Evolutionary conservation across 176 grass and related monocot species (phyloP).

Genomic region (Hyparrhenia diplandra): DNA sequence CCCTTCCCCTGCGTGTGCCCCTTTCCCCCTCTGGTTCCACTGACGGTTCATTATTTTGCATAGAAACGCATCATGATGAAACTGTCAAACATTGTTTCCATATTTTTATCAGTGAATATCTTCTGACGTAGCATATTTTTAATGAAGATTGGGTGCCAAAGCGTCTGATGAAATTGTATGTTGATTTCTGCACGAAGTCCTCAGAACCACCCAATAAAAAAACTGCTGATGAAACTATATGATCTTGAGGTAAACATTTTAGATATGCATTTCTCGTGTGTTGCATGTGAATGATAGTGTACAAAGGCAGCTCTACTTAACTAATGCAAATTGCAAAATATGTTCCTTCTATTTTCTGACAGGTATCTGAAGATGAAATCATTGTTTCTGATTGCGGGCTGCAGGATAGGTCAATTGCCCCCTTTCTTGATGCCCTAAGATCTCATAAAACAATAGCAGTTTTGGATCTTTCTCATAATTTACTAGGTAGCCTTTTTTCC

Average conservation of each 20-base stretch:
- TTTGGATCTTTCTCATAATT: constrained; percentile 94
- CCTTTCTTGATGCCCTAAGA: constrained; percentile 80
- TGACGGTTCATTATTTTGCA: not conserved
- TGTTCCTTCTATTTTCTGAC: constrained; percentile 28
- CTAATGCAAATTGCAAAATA: constrained; percentile 29
- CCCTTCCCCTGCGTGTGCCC: not conserved
- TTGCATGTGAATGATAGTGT: constrained; percentile 11
- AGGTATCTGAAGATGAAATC: constrained; percentile 98
- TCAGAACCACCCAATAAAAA: constrained; percentile 70
- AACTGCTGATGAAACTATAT: constrained; percentile 78
- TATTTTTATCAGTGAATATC: not conserved
- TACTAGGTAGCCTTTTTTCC: constrained; percentile 62
- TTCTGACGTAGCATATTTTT: constrained; percentile 26
- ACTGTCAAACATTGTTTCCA: not conserved
- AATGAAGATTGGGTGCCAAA: constrained; percentile 86
- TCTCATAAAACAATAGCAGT: constrained; percentile 86
- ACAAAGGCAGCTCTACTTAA: constrained; percentile 22
- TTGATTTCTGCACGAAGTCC: constrained; percentile 79
- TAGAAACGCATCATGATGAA: constrained; percentile 5
- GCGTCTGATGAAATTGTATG: constrained; percentile 81
- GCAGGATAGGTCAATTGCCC: constrained; percentile 65
- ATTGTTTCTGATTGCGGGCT: constrained; percentile 86
- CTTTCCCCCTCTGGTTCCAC: not conserved
- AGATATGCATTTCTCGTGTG: constrained; percentile 3
- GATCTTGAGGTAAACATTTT: constrained; percentile 73